phyloP scores from a whole-genome alignment of 2,329 filamentous ascomycete genomes.

The Colletotrichum sojae region DNA sequence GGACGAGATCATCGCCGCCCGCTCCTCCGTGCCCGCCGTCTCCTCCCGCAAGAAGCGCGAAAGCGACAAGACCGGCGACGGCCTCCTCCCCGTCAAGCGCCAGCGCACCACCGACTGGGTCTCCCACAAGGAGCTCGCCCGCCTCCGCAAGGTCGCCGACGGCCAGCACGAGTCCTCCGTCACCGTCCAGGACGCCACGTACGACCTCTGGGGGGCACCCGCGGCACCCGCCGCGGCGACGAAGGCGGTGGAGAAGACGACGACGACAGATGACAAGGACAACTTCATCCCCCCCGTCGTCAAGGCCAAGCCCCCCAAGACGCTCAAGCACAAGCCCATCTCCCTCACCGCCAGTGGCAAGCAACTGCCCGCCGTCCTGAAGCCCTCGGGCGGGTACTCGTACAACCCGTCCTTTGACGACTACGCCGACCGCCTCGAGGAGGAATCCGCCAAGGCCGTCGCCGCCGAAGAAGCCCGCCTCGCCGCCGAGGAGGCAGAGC shows the following conservation, averaged over 20 bases:
- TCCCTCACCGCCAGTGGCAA: slow-evolving; percentile 89
- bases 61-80: slow-evolving; percentile 75
- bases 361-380: slow-evolving; percentile 81
- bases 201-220: slow-evolving; percentile 82
- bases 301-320: slow-evolving; percentile 79
- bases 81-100: slow-evolving; percentile 81
- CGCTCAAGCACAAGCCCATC: slow-evolving; percentile 82
- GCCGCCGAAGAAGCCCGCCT: slow-evolving; percentile 83
- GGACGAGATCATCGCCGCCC: slow-evolving; percentile 90
- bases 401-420: slow-evolving; percentile 94
- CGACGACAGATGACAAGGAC: slow-evolving; percentile 53
- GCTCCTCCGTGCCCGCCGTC: slow-evolving; percentile 86
- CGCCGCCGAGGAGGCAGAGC: slow-evolving; percentile 75
- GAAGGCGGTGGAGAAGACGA: slow-evolving; percentile 50
- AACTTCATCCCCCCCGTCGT: slow-evolving; percentile 78
- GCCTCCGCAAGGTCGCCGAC: slow-evolving; percentile 84
- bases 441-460: slow-evolving; percentile 84
- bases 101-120: slow-evolving; percentile 84
- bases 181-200: slow-evolving; percentile 72
- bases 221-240: slow-evolving; percentile 53
- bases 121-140: slow-evolving; percentile 84
- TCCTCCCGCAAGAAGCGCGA: slow-evolving; percentile 79
- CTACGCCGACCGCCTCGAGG: slow-evolving; percentile 82
- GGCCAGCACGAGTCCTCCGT: slow-evolving; percentile 72
- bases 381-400: slow-evolving; percentile 85